Evolutionary conservation across 2,329 filamentous ascomycete species (phyloP).

Genomic region (Mycogone perniciosa): DNA sequence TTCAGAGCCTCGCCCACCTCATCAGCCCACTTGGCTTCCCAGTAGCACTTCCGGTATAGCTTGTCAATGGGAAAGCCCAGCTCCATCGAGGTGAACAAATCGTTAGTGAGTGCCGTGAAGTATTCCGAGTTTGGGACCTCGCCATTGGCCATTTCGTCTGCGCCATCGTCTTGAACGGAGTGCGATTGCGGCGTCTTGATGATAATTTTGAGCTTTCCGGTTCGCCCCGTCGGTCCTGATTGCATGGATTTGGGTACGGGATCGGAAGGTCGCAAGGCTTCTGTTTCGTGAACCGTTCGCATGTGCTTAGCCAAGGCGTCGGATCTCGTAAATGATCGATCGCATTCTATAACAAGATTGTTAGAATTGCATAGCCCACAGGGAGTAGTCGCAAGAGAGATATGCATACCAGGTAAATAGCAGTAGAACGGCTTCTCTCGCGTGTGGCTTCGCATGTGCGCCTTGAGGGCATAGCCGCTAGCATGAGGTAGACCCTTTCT

Average conservation of each 20-base stretch:
- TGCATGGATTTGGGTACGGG: constrained; percentile 66
- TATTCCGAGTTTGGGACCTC: constrained; percentile 54
- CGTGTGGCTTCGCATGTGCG: constrained; percentile 96
- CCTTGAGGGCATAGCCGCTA: constrained; percentile 90
- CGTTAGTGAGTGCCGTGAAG: constrained; percentile 48
- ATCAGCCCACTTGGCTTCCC: constrained; percentile 67
- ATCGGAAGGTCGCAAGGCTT: constrained; percentile 76
- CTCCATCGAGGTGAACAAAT: constrained; percentile 61
- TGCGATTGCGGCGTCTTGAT: constrained; percentile 56
- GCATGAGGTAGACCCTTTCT: constrained; percentile 88
- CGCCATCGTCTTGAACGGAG: constrained; percentile 46
- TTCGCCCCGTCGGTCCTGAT: constrained; percentile 36
- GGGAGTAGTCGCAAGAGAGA: background rate
- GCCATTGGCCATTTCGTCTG: constrained; percentile 44
- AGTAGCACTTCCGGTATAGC: constrained; percentile 61
- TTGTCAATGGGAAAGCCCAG: constrained; percentile 52
- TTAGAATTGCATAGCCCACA: background rate
- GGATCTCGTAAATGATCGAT: constrained; percentile 90
- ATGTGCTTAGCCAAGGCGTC: constrained; percentile 97
- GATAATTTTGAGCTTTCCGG: constrained; percentile 55
- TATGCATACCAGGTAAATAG: constrained; percentile 68
- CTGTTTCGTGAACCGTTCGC: constrained; percentile 96
- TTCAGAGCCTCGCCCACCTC: constrained; percentile 59
- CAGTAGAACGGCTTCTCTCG: constrained; percentile 98
- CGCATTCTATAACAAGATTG: constrained; percentile 64